Evolutionary conservation across 257 asterid genomes (phyloP), one percentile per base, ranked within the genome.

Genomic region (Nicotiana undulata): DNA sequence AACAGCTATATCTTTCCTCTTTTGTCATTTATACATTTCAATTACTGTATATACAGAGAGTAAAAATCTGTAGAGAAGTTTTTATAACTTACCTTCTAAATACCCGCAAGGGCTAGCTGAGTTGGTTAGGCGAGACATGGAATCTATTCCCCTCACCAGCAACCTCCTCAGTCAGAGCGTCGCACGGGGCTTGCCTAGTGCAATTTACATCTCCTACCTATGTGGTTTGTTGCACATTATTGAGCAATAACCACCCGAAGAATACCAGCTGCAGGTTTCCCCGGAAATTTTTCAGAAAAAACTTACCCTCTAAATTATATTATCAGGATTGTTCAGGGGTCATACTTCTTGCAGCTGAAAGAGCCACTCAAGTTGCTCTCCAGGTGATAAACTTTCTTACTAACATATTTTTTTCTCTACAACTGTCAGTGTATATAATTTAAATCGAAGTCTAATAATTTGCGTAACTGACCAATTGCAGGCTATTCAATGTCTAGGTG

Each of bases 341-440:
- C 58, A 94, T 96, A 83, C 96, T 96, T 26, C 80, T 86, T 64
- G 93, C 98, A 63, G 99, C 98, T 29, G 99, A 96, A 89, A 86
- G 94, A 89, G 98, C 98, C 79, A 96, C 99, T 82, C 98, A 94
- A 92, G 99, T 92, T 82, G 98, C 98, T 83, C 99, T 96, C 76
- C 95, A 96, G 98, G 99, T 96, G 82, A 67, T 5, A 10, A 4
- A 5, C 18, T 58, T 58, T 4, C 9, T 24, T 22, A 11, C 12
- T 7, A 0, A 40, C 49, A 0, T 40, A 40, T 8, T 40, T 40
- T 40, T 8, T 3, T 8, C 11, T 8, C 11, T 68, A 12, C 0
- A 0, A 70, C 10, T 44, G 13, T 44, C 15, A 2, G 2, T 72
- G 4, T 46, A 46, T 46, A 74, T 24, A 49, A 74, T 0, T 49